Evolutionary conservation across 441 rosid genomes (phyloP).

Genomic region (Rhodomyrtus psidioides): DNA sequence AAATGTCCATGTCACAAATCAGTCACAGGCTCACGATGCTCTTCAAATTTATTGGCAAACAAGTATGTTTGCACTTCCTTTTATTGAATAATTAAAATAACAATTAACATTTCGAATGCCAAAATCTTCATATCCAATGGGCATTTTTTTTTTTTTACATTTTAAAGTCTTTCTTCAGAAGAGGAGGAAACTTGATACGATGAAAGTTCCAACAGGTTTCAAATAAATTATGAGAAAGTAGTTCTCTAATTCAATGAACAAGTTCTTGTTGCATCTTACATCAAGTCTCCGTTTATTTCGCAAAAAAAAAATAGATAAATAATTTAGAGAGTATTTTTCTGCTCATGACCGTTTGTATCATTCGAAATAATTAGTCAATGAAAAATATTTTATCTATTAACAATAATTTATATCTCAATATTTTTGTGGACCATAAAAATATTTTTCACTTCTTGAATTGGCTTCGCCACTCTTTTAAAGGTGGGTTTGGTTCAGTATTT

Average conservation of each 20-base stretch:
- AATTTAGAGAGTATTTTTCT: too few relatives aligned
- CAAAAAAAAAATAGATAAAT: too few relatives aligned
- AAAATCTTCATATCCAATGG: too few relatives aligned
- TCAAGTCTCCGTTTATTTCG: too few relatives aligned
- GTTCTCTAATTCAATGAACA: not conserved
- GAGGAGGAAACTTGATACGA: not conserved
- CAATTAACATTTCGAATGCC: not conserved
- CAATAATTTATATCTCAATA: too few relatives aligned
- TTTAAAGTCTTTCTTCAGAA: too few relatives aligned
- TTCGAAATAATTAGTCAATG: too few relatives aligned
- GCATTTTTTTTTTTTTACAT: too few relatives aligned
- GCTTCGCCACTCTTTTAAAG: not conserved
- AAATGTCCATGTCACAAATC: not conserved
- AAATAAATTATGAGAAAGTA: not conserved
- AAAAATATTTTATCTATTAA: too few relatives aligned
- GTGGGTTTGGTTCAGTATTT: too few relatives aligned
- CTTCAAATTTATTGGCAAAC: not conserved
- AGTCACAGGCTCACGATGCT: not conserved
- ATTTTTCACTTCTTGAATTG: not conserved
- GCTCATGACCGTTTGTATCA: too few relatives aligned
- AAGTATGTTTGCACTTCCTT: not conserved
- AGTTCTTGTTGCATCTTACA: not conserved
- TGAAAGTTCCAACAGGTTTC: not conserved
- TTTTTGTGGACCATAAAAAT: too few relatives aligned
- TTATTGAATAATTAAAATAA: not conserved